A percentile compares a stretch with the other conserved stretches of the same genome.
Conservation (phyloP, 148 eudicot genomes). For the Rhododendron ferrugineum region DNA sequence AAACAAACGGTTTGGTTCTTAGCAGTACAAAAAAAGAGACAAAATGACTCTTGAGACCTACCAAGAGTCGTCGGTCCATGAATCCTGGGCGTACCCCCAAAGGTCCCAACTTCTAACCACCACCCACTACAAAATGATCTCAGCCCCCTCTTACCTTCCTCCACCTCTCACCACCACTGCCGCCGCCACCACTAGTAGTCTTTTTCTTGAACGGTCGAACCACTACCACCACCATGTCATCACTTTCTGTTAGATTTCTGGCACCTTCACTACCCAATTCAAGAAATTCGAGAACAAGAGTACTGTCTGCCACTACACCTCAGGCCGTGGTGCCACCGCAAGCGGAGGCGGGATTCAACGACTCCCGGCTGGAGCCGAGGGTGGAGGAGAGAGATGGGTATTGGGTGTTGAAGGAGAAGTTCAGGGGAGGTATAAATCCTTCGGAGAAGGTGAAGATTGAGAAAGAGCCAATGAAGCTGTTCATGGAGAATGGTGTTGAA, state of each 20-base stretch:
- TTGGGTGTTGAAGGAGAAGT: constrained; percentile 82
- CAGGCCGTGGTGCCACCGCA: constrained; percentile 22
- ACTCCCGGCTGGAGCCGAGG: constrained; percentile 61
- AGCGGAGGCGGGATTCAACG: constrained; percentile 19
- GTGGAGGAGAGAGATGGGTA: constrained; percentile 76
- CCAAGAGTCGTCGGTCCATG: neutral
- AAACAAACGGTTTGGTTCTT: neutral
- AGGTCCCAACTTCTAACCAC: constrained; percentile 2
- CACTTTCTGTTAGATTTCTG: constrained; percentile 31
- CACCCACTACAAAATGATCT: constrained; percentile 34
- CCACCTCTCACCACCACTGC: constrained; percentile 12
- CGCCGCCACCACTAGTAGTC: neutral
- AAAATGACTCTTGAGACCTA: constrained; percentile 6
- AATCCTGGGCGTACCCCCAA: neutral
- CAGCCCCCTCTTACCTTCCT: constrained; percentile 18
- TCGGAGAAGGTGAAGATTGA: constrained; percentile 82
- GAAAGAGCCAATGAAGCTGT: constrained; percentile 77
- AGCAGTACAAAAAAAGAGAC: neutral
- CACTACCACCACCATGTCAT: constrained; percentile 17
- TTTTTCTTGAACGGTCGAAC: neutral
- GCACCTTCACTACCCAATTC: constrained; percentile 24
- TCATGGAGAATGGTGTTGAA: constrained; percentile 61
- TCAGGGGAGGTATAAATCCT: constrained; percentile 75
- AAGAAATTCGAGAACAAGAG: constrained; percentile 11
- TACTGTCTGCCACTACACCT: constrained; percentile 25